Base-by-base conservation (phyloP, 148 eudicot species). In the Rhododendron ovatum region DNA sequence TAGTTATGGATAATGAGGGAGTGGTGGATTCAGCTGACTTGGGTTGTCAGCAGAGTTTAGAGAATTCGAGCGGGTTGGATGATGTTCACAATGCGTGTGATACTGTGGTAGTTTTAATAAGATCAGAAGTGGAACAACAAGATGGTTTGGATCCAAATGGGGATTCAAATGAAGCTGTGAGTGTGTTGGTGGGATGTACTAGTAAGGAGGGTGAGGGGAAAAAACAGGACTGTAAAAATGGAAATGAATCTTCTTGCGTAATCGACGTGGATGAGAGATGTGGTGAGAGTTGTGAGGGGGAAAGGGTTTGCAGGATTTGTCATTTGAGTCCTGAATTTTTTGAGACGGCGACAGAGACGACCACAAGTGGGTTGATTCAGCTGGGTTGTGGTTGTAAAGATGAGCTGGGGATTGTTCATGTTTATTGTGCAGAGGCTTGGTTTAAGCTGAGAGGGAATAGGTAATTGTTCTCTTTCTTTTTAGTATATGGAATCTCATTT, bases 381-480 rank as follows among this genome's bases (percentile, higher is more conserved):
- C 95, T 94, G 84, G 96, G 98, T 48, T 95, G 98, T 84, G 90
- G 91, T 10, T 95, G 98, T 85, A 95, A 90, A 88, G 96, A 94
- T 61, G 98, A 95, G 88, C 94, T 95, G 67, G 92, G 94, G 7
- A 84, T 87, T 84, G 93, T 91, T 2, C 98, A 95, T 91, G 84
- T 87, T 47, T 85, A 87, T 85, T 95, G 98, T 84, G 98, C 96
- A 14, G 94, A 92, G 65, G 91, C 96, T 57, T 95, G 96, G 98
- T 95, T 95, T 86, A 90, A 90, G 84, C 89, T 90, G 8, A 95
- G 82, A 57, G 98, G 98, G 82, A 95, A 93, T 81, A 93, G 96
- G 98, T 95, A 83, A 85, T 12, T 80, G 41, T 5, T 77, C 57
- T 78, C 57, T 78, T 78, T 45, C 33, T n/a, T 47, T 78, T 78